phyloP scores from a whole-genome alignment of 345 rosid species.

The Ceriops decandra region DNA sequence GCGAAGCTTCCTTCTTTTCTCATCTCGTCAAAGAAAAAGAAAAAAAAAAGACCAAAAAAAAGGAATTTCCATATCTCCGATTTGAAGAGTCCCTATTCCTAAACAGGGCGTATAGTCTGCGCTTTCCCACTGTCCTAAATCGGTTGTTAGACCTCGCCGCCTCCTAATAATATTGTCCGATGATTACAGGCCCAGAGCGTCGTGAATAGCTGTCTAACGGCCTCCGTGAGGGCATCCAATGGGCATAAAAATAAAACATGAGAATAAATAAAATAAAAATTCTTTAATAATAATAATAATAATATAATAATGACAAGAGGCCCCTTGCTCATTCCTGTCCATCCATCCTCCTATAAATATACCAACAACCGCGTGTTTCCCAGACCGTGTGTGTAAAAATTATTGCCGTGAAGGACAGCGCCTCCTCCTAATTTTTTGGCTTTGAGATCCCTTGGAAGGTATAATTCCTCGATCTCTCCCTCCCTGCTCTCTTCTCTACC shows the following conservation, averaged over 20 bases:
- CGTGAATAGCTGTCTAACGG: neutral
- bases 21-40: no score
- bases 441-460: neutral
- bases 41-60: no score
- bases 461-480: no score
- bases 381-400: neutral
- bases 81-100: constrained; percentile 3
- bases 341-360: constrained; percentile 25
- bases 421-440: constrained; percentile 1
- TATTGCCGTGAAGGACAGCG: constrained; percentile 9
- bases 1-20: no score
- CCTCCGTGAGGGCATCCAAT: neutral
- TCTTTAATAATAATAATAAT: no score
- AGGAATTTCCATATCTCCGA: no score
- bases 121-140: constrained; percentile 6
- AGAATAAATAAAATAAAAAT: neutral
- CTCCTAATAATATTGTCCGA: neutral
- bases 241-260: constrained; percentile 21
- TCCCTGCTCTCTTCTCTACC: neutral
- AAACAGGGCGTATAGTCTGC: neutral
- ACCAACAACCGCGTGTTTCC: neutral
- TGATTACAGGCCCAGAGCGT: constrained; percentile 10
- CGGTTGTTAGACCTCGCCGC: neutral
- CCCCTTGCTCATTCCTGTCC: neutral
- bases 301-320: no score